Percentiles rank a stretch among this genome's conserved stretches.
phyloP scores from a whole-genome alignment of 768 basidiomycete species.

The Suillus subaureus region DNA sequence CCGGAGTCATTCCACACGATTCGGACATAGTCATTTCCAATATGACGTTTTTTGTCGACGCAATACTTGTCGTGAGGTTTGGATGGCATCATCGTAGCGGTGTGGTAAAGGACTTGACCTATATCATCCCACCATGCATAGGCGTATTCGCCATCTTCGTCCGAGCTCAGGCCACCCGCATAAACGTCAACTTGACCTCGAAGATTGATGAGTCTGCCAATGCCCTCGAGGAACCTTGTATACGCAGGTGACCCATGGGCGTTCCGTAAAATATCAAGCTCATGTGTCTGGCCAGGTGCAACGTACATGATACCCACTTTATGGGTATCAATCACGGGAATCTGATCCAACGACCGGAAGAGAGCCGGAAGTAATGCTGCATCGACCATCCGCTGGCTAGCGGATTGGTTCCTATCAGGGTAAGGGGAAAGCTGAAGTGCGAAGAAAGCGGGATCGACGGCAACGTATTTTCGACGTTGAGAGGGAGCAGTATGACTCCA shows the following conservation, averaged over 20 bases:
- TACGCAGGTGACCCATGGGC: slow-evolving; percentile 94
- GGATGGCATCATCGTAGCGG: slow-evolving; percentile 97
- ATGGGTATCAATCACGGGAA: slow-evolving; percentile 96
- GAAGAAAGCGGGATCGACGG: slow-evolving; percentile 83
- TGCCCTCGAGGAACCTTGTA: slow-evolving; percentile 87
- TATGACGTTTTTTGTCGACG: slow-evolving; percentile 90
- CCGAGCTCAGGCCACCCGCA: slow-evolving; percentile 87
- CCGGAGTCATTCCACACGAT: slow-evolving; percentile 99
- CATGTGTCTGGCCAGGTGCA: slow-evolving; percentile 84
- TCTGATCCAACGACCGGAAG: slow-evolving; percentile 71
- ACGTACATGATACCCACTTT: slow-evolving; percentile 97
- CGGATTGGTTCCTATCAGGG: slow-evolving; percentile 46
- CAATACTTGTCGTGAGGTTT: slow-evolving; percentile 64
- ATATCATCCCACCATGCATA: slow-evolving; percentile 99
- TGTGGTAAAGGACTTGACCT: slow-evolving; percentile 91
- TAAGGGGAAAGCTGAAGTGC: slow-evolving; percentile 84
- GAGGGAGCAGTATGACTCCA: slow-evolving; percentile 89
- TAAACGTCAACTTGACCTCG: slow-evolving; percentile 92
- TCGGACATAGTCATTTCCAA: slow-evolving; percentile 95
- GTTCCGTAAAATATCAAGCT: slow-evolving; percentile 86
- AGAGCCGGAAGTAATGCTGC: slow-evolving; percentile 57
- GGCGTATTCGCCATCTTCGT: slow-evolving; percentile 93
- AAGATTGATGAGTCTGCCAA: slow-evolving; percentile 86
- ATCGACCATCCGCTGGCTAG: slow-evolving; percentile 50
- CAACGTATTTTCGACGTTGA: slow-evolving; percentile 84